Conservation (phyloP, 2,329 filamentous ascomycete genomes). For the Diaporthe australafricana region DNA sequence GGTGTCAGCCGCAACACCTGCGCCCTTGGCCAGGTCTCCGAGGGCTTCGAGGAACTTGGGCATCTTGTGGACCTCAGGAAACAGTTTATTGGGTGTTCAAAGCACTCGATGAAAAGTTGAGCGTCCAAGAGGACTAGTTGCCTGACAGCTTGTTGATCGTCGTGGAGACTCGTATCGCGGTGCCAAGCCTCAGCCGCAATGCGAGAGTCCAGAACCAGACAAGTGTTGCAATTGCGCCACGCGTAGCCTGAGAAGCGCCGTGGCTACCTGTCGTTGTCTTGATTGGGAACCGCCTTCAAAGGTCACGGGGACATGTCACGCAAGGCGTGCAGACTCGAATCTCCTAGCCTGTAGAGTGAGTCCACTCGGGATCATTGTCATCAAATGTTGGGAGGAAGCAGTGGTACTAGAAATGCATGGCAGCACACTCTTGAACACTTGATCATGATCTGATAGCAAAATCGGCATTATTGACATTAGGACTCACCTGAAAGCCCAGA, state of each 20-base stretch:
- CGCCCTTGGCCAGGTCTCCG: conserved; percentile 9
- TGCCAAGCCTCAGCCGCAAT: conserved; percentile 25
- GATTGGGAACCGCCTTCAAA: not conserved
- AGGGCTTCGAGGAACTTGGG: not conserved
- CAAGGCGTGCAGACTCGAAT: not conserved
- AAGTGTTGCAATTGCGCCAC: not conserved
- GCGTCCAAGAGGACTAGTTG: not conserved
- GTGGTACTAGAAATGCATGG: not conserved
- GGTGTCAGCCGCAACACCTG: not conserved
- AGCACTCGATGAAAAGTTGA: not conserved
- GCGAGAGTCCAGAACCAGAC: not conserved
- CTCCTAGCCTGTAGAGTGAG: not conserved
- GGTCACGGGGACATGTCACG: not conserved
- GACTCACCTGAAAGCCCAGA: no score
- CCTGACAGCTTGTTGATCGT: not conserved
- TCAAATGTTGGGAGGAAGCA: not conserved
- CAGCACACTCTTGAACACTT: no score
- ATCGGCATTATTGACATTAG: not conserved
- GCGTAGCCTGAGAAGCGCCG: not conserved
- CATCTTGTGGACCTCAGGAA: not conserved
- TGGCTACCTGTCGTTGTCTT: not conserved
- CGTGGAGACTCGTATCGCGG: not conserved
- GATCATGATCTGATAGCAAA: no score
- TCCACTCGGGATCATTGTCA: not conserved
- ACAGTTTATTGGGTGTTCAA: not conserved